Evolutionary conservation across 257 asterid species (phyloP).

Genomic region (Rubia yunnanensis): DNA sequence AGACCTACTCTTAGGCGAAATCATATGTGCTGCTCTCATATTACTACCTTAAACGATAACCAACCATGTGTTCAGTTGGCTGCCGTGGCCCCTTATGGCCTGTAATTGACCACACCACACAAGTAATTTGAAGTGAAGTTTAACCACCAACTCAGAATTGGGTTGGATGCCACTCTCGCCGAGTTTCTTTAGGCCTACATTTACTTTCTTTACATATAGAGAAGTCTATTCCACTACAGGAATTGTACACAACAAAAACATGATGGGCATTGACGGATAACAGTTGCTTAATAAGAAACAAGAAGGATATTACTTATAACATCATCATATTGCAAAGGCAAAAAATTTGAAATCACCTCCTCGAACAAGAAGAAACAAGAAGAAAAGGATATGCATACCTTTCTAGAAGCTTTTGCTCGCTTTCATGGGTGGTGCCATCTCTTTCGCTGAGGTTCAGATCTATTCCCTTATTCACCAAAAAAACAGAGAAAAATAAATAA

Average conservation of each 20-base stretch:
- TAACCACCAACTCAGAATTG: background rate
- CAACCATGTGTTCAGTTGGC: too few relatives aligned
- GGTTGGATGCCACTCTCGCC: background rate
- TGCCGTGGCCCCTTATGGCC: background rate
- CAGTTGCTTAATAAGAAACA: background rate
- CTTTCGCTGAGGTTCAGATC: conserved; percentile 27
- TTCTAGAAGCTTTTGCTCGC: background rate
- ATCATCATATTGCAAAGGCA: background rate
- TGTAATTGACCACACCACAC: too few relatives aligned
- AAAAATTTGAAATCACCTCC: background rate
- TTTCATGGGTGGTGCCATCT: conserved; percentile 14
- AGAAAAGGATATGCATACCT: conserved; percentile 4
- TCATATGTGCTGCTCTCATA: too few relatives aligned
- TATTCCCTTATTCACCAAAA: conserved; percentile 19
- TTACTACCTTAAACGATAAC: too few relatives aligned
- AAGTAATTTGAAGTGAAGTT: background rate
- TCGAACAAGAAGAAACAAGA: background rate
- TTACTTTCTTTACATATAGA: background rate
- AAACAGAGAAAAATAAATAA: background rate
- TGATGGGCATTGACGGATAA: background rate
- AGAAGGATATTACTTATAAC: background rate
- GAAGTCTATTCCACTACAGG: background rate
- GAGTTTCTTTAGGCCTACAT: background rate
- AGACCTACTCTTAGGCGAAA: too few relatives aligned
- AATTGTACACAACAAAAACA: background rate